A percentile compares a stretch with the other conserved stretches of the same genome.
Evolutionary conservation across 257 asterid species (phyloP).

Genomic region (Nicotiana undulata): DNA sequence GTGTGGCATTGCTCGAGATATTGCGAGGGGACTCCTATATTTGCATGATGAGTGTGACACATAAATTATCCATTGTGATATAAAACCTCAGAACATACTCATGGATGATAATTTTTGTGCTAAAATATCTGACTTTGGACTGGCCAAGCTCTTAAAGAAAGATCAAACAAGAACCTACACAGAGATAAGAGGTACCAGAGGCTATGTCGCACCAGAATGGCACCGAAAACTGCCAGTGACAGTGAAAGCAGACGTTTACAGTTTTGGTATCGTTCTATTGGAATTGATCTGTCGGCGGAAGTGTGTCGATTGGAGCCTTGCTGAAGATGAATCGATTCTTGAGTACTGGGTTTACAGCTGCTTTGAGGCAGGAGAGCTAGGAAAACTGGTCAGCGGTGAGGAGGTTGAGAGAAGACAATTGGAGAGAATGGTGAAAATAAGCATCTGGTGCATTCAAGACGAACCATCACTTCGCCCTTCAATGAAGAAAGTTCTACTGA

Average conservation of each 20-base stretch:
- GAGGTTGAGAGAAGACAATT: constrained; percentile 19
- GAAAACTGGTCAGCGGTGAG: constrained; percentile 21
- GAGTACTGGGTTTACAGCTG: constrained; percentile 37
- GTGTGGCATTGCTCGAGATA: constrained; percentile 23
- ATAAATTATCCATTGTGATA: constrained; percentile 55
- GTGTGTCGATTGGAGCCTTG: constrained; percentile 22
- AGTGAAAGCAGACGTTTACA: constrained; percentile 45
- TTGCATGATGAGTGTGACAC: constrained; percentile 53
- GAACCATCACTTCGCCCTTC: constrained; percentile 48
- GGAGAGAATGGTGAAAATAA: constrained; percentile 33
- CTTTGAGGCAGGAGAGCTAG: constrained; percentile 16
- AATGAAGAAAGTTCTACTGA: constrained; percentile 46
- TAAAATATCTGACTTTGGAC: constrained; percentile 48
- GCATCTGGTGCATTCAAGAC: constrained; percentile 52
- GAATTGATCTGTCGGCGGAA: constrained; percentile 35
- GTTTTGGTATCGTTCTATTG: constrained; percentile 44
- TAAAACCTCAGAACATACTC: constrained; percentile 56
- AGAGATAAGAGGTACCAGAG: constrained; percentile 44
- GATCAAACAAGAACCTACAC: constrained; percentile 45
- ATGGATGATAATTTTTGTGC: constrained; percentile 34
- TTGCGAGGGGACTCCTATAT: constrained; percentile 47
- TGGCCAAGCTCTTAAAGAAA: constrained; percentile 44
- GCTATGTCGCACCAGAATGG: constrained; percentile 56
- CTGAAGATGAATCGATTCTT: constrained; percentile 35
- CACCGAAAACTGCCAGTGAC: constrained; percentile 33